Evolutionary conservation across 1,284 basidiomycete species (phyloP).

Genomic region (Fomitopsis betulina): DNA sequence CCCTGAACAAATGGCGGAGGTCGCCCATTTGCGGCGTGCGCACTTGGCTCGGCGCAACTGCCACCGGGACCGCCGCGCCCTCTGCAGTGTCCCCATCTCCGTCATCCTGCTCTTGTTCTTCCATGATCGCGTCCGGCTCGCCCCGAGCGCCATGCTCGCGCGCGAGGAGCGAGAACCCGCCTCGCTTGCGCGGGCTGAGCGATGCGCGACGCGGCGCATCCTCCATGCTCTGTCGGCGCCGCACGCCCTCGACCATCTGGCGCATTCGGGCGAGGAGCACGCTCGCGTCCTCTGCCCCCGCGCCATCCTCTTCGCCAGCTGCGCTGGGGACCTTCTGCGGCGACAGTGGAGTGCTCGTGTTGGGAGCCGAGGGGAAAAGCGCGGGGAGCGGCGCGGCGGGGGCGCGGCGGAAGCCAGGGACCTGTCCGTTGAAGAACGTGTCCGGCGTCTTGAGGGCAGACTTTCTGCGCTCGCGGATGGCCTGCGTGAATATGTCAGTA

Average conservation of each 20-base stretch:
- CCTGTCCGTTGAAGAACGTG: constrained; percentile 46
- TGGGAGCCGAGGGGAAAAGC: background rate
- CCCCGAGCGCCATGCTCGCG: constrained; percentile 12
- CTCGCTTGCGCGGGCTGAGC: constrained; percentile 20
- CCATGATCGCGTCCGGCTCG: background rate
- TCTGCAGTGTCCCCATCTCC: constrained; percentile 5
- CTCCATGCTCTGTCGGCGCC: constrained; percentile 42
- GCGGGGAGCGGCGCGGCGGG: constrained; percentile 13
- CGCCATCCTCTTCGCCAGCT: constrained; percentile 21
- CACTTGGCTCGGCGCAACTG: background rate
- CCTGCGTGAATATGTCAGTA: constrained; percentile 27
- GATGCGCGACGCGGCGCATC: constrained; percentile 12
- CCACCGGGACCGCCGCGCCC: background rate
- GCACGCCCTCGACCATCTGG: constrained; percentile 57
- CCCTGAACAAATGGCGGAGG: constrained; percentile 15
- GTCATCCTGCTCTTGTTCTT: constrained; percentile 4
- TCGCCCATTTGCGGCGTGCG: constrained; percentile 4
- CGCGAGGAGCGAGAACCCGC: constrained; percentile 28
- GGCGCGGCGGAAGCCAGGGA: constrained; percentile 37
- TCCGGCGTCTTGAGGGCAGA: constrained; percentile 50
- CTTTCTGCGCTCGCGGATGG: constrained; percentile 53
- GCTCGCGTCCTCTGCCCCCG: constrained; percentile 41
- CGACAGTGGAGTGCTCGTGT: background rate
- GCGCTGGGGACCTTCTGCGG: background rate
- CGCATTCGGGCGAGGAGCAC: constrained; percentile 57